Evolutionary conservation across 768 basidiomycete species (phyloP), one percentile per base, ranked within the genome.

Genomic region (Tulasnella sp.): DNA sequence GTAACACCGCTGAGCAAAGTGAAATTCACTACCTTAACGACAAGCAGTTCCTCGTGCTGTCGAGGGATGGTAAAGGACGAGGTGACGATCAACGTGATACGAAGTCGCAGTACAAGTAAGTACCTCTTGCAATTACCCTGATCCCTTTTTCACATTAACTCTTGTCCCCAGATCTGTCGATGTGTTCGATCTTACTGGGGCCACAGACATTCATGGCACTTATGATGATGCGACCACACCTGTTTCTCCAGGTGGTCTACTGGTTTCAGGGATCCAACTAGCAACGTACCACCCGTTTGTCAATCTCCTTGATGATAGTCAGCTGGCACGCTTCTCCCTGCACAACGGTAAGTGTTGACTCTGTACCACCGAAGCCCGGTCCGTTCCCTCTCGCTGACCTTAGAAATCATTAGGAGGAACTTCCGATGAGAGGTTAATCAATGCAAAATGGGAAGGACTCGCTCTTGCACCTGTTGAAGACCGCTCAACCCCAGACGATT

Each of bases 391-490:
- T 22, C 16, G n/a, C n/a, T n/a, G n/a, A n/a, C n/a, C n/a, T n/a
- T n/a, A n/a, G n/a, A n/a, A n/a, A 51, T 44, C 40, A 3, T 3
- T 44, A 78, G 76, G 69, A 48, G 63, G 69, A 28, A 73, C 72
- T 3, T 63, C 69, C 48, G 72, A 79, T 54, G 54, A 66, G 29
- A 74, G 71, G 0, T 67, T 79, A n/a, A 72, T 83, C 43, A 71
- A 72, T 54, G 72, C 71, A 0, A 83, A 82, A 64, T 83, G 79
- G 78, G 81, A 83, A 58, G 76, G 74, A 1, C 66, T 79, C 12
- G 74, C 77, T 6, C 65, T 82, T 5, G 78, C 74, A 2, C 72
- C 79, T 0, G 70, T 70, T 16, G 60, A 67, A 9, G 77, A 78
- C 54, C 62, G 68, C 1, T 61, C 56, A 1, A 71, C 65, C 61